A percentile compares a stretch with the other conserved stretches of the same genome.
Evolutionary conservation across 2,329 filamentous ascomycete species (phyloP).

Genomic region (Aspergillus jensenii): DNA sequence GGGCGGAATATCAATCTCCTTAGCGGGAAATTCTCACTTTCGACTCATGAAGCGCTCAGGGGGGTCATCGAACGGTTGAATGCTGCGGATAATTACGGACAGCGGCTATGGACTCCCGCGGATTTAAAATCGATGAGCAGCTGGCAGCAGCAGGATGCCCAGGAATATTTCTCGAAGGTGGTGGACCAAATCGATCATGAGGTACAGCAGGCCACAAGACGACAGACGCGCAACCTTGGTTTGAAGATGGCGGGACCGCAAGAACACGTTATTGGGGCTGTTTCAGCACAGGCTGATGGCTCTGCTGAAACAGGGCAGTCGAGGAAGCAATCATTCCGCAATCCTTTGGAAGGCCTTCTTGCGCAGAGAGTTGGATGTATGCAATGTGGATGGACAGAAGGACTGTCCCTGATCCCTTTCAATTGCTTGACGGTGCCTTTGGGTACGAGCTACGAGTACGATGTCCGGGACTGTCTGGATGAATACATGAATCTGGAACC

Average conservation of each 20-base stretch:
- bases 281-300: constrained; percentile 12
- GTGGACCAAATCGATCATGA: constrained; percentile 83
- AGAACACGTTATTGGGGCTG: constrained; percentile 33
- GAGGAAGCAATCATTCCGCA: constrained; percentile 49
- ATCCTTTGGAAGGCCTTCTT: constrained; percentile 82
- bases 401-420: constrained; percentile 86
- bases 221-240: constrained; percentile 45
- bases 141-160: constrained; percentile 94
- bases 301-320: constrained; percentile 13
- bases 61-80: constrained; percentile 70
- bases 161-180: constrained; percentile 93
- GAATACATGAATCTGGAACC: constrained; percentile 81
- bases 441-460: constrained; percentile 63
- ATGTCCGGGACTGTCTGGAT: constrained; percentile 76
- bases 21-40: constrained; percentile 36
- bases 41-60: constrained; percentile 58
- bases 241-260: constrained; percentile 38
- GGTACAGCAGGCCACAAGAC: constrained; percentile 53
- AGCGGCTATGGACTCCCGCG: constrained; percentile 76
- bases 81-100: constrained; percentile 68
- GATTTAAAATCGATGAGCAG: constrained; percentile 90
- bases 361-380: constrained; percentile 89
- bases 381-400: constrained; percentile 81
- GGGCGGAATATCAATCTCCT: constrained; percentile 41
- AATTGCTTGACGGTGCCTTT: constrained; percentile 89